Evolutionary conservation across 768 basidiomycete species (phyloP).

Genomic region (Dioszegia aurantiaca): DNA sequence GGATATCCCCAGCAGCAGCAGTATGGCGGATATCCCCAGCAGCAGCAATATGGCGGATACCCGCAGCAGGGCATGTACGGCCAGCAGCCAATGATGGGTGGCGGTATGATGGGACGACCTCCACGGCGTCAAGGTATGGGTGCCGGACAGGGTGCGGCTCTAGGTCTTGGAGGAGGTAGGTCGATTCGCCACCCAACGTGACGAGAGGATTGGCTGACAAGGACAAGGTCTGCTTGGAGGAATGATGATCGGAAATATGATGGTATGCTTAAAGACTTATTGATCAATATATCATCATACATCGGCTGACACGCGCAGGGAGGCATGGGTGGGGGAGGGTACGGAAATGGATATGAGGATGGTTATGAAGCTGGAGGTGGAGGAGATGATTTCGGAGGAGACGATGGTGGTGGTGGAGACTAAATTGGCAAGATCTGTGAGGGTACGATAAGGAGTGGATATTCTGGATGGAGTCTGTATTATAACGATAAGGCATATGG

Average conservation of each 20-base stretch:
- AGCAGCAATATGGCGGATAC: background rate
- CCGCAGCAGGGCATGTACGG: conserved; percentile 12
- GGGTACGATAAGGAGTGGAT: no score
- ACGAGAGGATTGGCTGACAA: no score
- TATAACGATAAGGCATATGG: no score
- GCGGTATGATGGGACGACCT: conserved; percentile 18
- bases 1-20: conserved; percentile 24
- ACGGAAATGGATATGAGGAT: conserved; percentile 40
- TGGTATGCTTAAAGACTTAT: conserved; percentile 25
- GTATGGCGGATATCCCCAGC: conserved; percentile 30
- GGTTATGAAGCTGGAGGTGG: conserved; percentile 26
- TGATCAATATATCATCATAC: background rate
- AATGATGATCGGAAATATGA: conserved; percentile 45
- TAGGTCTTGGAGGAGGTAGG: conserved; percentile 38
- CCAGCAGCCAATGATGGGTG: conserved; percentile 30
- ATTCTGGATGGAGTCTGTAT: no score
- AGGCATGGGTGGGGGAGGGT: conserved; percentile 26
- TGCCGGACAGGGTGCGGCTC: conserved; percentile 38
- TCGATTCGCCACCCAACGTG: no score
- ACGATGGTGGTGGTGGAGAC: conserved; percentile 5
- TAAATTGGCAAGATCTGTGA: background rate
- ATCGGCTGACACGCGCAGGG: conserved; percentile 11
- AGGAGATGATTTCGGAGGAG: conserved; percentile 21
- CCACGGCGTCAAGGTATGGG: conserved; percentile 40
- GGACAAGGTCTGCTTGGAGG: conserved; percentile 33